A percentile compares a stretch with the other conserved stretches of the same genome.
These are phyloP conservation scores for Botrytis cinerea DNA, from an alignment of 2,329 filamentous ascomycete species.

Conservation along the genomic window DNA sequence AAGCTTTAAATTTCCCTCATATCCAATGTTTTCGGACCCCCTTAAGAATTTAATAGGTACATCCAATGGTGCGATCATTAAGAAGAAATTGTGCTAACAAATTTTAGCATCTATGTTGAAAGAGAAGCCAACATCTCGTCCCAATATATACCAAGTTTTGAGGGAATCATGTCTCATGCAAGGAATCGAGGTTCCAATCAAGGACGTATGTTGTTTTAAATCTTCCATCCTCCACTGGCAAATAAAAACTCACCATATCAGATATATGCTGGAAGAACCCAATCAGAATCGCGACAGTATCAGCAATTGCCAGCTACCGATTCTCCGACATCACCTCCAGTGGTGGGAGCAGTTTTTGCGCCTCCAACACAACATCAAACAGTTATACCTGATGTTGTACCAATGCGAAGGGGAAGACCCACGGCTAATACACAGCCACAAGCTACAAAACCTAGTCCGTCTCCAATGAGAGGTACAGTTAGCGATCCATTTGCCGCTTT, in stretches of 20 bases:
- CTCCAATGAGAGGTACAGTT: conserved; percentile 67
- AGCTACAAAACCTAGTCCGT: conserved; percentile 60
- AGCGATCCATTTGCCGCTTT: conserved; percentile 90
- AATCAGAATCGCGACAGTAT: conserved; percentile 61
- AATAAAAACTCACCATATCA: conserved; percentile 42
- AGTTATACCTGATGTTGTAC: conserved; percentile 82
- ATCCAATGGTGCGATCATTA: conserved; percentile 34
- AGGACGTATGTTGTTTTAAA: conserved; percentile 67
- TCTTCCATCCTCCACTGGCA: neutral
- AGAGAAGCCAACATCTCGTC: conserved; percentile 73
- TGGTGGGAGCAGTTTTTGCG: conserved; percentile 79
- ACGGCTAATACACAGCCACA: conserved; percentile 52
- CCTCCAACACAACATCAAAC: conserved; percentile 71
- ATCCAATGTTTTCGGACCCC: conserved; percentile 86
- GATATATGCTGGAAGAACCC: conserved; percentile 70
- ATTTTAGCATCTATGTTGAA: conserved; percentile 79
- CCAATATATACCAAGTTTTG: conserved; percentile 93
- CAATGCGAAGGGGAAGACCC: conserved; percentile 87
- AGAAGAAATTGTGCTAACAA: conserved; percentile 27
- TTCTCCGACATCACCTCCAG: conserved; percentile 53
- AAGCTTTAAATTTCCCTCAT: conserved; percentile 85
- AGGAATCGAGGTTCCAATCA: conserved; percentile 80
- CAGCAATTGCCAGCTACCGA: conserved; percentile 61
- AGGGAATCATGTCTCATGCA: conserved; percentile 87
- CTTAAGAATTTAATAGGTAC: conserved; percentile 88